phyloP scores from a whole-genome alignment of 768 basidiomycete genomes.

The Dictyophora rubrovolvata region DNA sequence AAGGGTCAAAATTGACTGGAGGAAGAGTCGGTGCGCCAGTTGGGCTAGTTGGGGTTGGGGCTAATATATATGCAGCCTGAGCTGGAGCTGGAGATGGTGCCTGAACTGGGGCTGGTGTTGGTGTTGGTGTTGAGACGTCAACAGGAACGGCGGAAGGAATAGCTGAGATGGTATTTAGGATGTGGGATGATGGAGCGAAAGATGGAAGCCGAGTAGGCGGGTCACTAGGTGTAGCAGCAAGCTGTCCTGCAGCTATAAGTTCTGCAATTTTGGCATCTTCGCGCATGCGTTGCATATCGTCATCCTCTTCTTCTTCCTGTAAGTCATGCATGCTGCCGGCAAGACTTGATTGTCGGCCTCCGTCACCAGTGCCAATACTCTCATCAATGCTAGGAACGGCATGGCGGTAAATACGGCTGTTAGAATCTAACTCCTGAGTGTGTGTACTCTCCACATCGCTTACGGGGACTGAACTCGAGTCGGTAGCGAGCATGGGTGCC shows the following conservation, averaged over 20 bases:
- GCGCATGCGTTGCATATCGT: slow-evolving; percentile 9
- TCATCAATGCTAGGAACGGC: not conserved
- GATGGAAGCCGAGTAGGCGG: not conserved
- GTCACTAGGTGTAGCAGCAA: not conserved
- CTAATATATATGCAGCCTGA: not conserved
- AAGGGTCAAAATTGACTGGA: not conserved
- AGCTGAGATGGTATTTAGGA: not conserved
- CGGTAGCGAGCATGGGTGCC: not conserved
- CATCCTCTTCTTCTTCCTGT: slow-evolving; percentile 15
- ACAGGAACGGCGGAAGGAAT: not conserved
- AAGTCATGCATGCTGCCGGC: slow-evolving; percentile 5
- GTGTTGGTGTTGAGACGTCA: slow-evolving; percentile 1
- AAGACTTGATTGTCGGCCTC: not conserved
- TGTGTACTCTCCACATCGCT: not conserved
- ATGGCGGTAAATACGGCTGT: not conserved
- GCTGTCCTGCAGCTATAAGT: slow-evolving; percentile 2
- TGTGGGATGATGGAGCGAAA: not conserved
- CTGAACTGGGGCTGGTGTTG: slow-evolving; percentile 8
- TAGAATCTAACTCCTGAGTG: not conserved
- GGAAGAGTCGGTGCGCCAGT: not conserved
- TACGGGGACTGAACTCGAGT: not conserved
- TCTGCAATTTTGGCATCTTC: slow-evolving; percentile 11
- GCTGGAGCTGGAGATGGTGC: slow-evolving; percentile 3
- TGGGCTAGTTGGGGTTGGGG: not conserved
- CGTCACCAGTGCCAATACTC: not conserved